Evolutionary conservation across 805 yeast genomes (phyloP), one percentile per base, ranked within the genome.

Genomic region (Wickerhamiella lipophila): DNA sequence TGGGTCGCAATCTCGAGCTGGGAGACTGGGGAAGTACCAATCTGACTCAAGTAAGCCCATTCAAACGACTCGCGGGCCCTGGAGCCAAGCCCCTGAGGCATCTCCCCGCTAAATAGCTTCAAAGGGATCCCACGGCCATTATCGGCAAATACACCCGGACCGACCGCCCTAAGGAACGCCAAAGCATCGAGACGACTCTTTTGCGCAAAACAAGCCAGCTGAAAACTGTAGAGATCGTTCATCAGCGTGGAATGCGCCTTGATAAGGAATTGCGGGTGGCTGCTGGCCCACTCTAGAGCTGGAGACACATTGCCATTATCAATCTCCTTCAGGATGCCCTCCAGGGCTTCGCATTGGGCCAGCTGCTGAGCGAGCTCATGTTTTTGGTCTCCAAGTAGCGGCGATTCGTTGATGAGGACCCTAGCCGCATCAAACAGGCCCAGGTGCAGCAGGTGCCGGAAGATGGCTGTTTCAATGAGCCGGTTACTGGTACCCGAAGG

Each of bases 1-100:
- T 75, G 58, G 0, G 75, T 60, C 0, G 79, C 68, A 44, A 72
- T 58, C 55, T 68, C 72, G 11, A 79, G 55, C 0, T 81, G 77
- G 2, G 81, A 74, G 42, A 76, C 75, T 2, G 73, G 67, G 1
- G 78, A 66, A 23, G 76, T 60, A 2, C 77, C 75, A 16, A 73
- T 60, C 30, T 66, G 53, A 0, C 72, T 59, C 56, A 81, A 76
- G 53, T 68, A 78, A 49, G 74, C 76, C 46, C 70, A 66, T 2
- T 75, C 64, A 50, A 78, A 71, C 11, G 29, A 22, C 13, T 40
- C 43, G 15, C 41, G 70, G 6, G 38, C 38, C 19, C 19, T 32
- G 6, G 19, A 32, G 6, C 38, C 38, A n/a, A 32, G 15, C 11
- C 15, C 38, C 11, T n/a, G 38, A 6, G 38, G 38, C 38, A 32